Percentiles rank a stretch among this genome's conserved stretches.
These are phyloP conservation scores for Aspergillus ustus DNA, from an alignment of 2,329 filamentous ascomycete species.

Conservation along the genomic window DNA sequence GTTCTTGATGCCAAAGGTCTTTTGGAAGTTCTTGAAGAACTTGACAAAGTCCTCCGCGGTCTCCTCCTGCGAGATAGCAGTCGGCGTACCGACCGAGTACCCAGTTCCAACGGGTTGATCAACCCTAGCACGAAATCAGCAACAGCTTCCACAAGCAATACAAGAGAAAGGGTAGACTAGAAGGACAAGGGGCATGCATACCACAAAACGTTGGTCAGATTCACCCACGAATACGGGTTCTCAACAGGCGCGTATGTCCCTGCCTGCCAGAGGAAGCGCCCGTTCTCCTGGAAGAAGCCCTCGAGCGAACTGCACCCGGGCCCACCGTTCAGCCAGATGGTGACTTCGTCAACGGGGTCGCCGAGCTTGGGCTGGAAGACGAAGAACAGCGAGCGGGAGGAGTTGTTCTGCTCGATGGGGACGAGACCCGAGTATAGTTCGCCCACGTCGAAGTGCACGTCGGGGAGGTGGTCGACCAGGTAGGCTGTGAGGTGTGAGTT, in stretches of 20 bases:
- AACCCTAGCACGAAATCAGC: constrained; percentile 25
- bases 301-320: constrained; percentile 64
- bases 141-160: background rate
- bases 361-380: constrained; percentile 54
- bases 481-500: constrained; percentile 54
- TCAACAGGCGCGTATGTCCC: constrained; percentile 68
- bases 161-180: background rate
- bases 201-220: constrained; percentile 77
- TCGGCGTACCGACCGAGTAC: constrained; percentile 69
- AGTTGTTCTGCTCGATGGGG: constrained; percentile 57
- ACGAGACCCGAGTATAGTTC: constrained; percentile 56
- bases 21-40: constrained; percentile 79
- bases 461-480: constrained; percentile 70
- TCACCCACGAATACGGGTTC: constrained; percentile 76
- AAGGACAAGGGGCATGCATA: constrained; percentile 39
- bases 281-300: constrained; percentile 76
- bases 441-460: constrained; percentile 70
- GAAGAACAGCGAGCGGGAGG: constrained; percentile 52
- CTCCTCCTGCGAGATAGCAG: constrained; percentile 69
- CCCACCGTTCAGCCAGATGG: constrained; percentile 58
- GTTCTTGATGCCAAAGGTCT: constrained; percentile 69
- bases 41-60: constrained; percentile 72
- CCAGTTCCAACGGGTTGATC: constrained; percentile 62
- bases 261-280: constrained; percentile 71
- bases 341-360: constrained; percentile 49